Evolutionary conservation across 2,329 filamentous ascomycete genomes (phyloP).

Genomic region (Incumbomyces delicatus): DNA sequence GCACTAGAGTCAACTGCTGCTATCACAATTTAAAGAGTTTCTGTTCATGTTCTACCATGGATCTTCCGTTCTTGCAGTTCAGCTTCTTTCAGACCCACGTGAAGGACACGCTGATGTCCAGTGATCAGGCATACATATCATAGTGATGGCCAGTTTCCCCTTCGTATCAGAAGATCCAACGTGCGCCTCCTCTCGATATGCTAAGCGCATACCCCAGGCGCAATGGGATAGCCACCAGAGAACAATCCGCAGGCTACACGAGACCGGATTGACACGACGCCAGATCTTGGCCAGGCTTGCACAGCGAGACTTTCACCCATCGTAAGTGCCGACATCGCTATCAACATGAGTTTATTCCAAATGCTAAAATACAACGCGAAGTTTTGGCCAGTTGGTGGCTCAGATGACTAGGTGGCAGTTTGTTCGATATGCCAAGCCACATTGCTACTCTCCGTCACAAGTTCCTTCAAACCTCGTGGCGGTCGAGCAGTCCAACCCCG

Average conservation of each 20-base stretch:
- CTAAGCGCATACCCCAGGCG: background rate
- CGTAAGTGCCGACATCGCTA: background rate
- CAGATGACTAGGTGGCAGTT: conserved; percentile 1
- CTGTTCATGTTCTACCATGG: no score
- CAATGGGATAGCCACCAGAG: background rate
- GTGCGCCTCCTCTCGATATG: background rate
- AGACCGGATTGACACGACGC: background rate
- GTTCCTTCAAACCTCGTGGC: background rate
- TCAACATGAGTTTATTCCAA: background rate
- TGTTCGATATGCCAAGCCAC: conserved; percentile 1
- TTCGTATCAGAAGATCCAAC: background rate
- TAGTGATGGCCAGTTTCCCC: background rate
- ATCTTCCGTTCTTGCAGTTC: no score
- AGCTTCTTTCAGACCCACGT: no score
- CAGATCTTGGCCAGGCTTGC: background rate
- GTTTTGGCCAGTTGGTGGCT: conserved; percentile 1
- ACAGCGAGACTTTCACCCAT: background rate
- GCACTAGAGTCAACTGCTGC: no score
- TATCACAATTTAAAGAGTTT: no score
- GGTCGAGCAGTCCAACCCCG: background rate
- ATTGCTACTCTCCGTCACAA: background rate
- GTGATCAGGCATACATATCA: no score
- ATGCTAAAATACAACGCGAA: background rate
- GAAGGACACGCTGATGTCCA: no score
- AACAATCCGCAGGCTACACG: background rate